A percentile compares a stretch with the other conserved stretches of the same genome.
Conservation (phyloP, 1,284 basidiomycete genomes). For the Ustilago crameri region DNA sequence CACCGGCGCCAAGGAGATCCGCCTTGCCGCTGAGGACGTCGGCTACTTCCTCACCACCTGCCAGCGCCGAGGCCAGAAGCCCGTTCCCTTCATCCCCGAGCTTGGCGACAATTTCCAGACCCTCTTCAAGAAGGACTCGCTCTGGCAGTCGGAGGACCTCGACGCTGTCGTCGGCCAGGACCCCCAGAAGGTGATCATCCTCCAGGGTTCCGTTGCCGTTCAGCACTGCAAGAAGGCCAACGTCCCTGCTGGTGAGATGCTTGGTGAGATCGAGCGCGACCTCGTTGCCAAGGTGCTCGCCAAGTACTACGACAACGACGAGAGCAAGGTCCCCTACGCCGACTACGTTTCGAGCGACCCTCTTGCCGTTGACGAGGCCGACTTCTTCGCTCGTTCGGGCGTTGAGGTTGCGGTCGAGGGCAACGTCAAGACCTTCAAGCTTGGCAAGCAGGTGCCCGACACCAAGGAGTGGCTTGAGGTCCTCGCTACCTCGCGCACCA, state of each 20-base stretch:
- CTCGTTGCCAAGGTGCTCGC: conserved; percentile 85
- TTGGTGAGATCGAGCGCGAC: conserved; percentile 83
- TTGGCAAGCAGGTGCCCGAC: conserved; percentile 46
- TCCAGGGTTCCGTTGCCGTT: conserved; percentile 94
- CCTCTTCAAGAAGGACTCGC: conserved; percentile 78
- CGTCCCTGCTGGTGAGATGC: conserved; percentile 89
- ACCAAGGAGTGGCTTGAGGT: conserved; percentile 81
- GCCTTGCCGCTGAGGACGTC: conserved; percentile 93
- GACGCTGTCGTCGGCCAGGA: conserved; percentile 95
- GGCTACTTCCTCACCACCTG: conserved; percentile 94
- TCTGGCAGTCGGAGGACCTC: conserved; percentile 98
- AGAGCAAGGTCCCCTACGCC: conserved; percentile 79
- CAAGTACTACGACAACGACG: conserved; percentile 82
- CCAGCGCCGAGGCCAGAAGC: conserved; percentile 96
- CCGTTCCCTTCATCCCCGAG: conserved; percentile 97
- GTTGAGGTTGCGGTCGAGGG: conserved; percentile 74
- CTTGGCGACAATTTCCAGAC: conserved; percentile 89
- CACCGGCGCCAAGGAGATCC: conserved; percentile 81
- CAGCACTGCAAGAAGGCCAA: conserved; percentile 88
- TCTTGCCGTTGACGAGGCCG: conserved; percentile 69
- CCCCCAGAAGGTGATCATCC: conserved; percentile 94
- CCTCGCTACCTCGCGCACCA: conserved; percentile 82
- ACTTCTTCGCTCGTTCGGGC: conserved; percentile 67
- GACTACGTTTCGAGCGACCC: conserved; percentile 83
- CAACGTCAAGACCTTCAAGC: conserved; percentile 49